Base-by-base conservation (phyloP, 2,329 filamentous ascomycete species). In the Neurospora crassa region DNA sequence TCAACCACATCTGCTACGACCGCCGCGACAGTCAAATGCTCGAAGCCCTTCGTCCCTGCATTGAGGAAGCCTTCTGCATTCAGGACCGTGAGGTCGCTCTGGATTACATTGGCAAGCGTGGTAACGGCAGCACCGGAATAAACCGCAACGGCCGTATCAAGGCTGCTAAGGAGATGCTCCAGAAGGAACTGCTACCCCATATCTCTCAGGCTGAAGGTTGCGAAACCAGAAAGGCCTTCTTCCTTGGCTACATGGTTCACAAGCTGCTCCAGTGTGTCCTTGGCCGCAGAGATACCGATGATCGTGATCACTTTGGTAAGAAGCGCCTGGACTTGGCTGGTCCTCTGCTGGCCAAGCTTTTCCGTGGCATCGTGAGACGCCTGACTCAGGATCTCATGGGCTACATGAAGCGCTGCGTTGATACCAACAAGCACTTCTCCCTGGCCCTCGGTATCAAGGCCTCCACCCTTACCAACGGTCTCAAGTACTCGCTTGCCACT, bases 191-290 rank as follows among this genome's bases (percentile, higher is more conserved):
- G 75, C 83, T 99, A 67, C 96, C 96, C 34, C 96, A 99, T 78
- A 98, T 99, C 73, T 97, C 95, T 0, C 96, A 99, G 80, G 90
- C 88, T 73, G 94, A 97, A 81, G 96, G 96, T 40, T 96, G 93
- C 76, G 95, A 98, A 80, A 98, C 95, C 1, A 87, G 93, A 72
- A 99, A 99, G 80, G 96, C 96, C 2, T 99, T 97, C 83, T 99
- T 98, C 86, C 85, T 99, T 68, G 96, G 96, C 29, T 99, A 99
- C 82, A 99, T 99, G 95, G 93, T 98, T 67, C 95, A 99, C 82
- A 92, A 96, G 79, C 87, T 99, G 76, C 86, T 98, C 34, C 95
- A 97, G 81, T 97, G 94, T 79, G 93, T 94, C 70, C 87, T 99
- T 68, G 96, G 96, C 69, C 91, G 96, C 73, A 91, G 94, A 74